Evolutionary conservation across 2,329 filamentous ascomycete species (phyloP).

Genomic region (Exophiala dermatitidis): DNA sequence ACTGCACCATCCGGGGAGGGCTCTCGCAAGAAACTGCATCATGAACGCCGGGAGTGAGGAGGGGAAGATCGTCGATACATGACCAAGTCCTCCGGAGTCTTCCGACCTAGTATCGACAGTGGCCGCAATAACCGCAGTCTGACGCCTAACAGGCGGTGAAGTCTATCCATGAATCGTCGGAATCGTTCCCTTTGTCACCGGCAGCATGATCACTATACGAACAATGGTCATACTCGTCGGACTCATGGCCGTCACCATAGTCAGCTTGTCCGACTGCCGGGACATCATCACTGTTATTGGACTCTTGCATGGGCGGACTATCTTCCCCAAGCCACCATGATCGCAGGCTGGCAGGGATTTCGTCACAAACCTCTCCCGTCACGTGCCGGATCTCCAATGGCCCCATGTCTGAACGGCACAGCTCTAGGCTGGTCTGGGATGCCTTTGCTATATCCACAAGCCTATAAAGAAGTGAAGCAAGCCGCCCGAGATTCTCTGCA

Average conservation of each 20-base stretch:
- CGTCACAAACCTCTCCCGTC: conserved; percentile 1
- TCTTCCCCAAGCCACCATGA: conserved; percentile 5
- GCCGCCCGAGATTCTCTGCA: conserved; percentile 26
- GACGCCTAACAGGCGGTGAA: neutral
- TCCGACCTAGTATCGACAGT: neutral
- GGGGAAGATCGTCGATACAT: no score
- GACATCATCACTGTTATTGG: no score
- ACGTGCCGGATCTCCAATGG: conserved; percentile 5
- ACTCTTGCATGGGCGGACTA: no score
- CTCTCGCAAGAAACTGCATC: no score
- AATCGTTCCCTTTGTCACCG: neutral
- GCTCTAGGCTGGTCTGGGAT: conserved; percentile 29
- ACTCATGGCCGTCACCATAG: neutral
- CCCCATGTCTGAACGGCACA: conserved; percentile 23
- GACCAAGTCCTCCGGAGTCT: no score
- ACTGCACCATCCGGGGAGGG: no score
- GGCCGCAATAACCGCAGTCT: conserved; percentile 1
- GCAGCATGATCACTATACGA: neutral
- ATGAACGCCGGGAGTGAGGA: no score
- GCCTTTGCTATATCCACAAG: conserved; percentile 30
- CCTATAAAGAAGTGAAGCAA: conserved; percentile 30
- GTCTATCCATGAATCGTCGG: neutral
- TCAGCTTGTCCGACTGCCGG: no score
- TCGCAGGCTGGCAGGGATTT: conserved; percentile 7
- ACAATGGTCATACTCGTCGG: neutral